Evolutionary conservation across 176 grass and related monocot species (phyloP), one percentile per base, ranked within the genome.

Genomic region (Thalia dealbata): DNA sequence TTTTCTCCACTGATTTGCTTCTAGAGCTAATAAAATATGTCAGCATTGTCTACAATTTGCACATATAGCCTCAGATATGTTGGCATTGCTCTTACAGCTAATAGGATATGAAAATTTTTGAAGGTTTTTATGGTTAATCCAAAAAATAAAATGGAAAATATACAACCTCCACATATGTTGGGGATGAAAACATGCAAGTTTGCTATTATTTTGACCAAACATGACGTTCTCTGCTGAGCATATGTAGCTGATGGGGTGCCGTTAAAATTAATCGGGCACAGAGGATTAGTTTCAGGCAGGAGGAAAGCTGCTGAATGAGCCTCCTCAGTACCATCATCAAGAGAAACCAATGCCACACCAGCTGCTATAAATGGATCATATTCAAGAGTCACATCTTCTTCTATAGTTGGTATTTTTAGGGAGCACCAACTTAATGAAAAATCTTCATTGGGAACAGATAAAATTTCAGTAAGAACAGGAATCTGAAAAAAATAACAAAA

Each of bases 111-210:
- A 8, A 48, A 48, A 9, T 7, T 10, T 48, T 8, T 48, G 11
- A 48, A 13, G 45, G 6, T 48, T 48, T 13, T 48, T 48, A 48
- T 48, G 11, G 6, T 48, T 48, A 38, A 48, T 8, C 45, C 45
- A 10, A 48, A 48, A 72, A 30, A 22, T 29, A 7, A 38, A 38
- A 52, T 26, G 85, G 13, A 41, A 85, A 48, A 76, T 16, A 58
- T 68, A 79, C 85, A 24, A 97, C 93, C 93, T 92, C 88, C 87
- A 72, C 90, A 97, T 74, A 97, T 97, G 76, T 91, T 91, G 51
- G 93, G 93, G 80, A 97, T 82, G 69, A 97, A 97, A 46, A 97
- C 84, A 74, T 97, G 89, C 44, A 97, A 74, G 73, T 92, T 97
- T 66, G 93, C 93, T 64, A 97, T 90, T 85, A 97, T 97, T 82